These are phyloP conservation scores for Adansonia gregorii DNA, from an alignment of 441 rosid genomes.

Conservation along the genomic window DNA sequence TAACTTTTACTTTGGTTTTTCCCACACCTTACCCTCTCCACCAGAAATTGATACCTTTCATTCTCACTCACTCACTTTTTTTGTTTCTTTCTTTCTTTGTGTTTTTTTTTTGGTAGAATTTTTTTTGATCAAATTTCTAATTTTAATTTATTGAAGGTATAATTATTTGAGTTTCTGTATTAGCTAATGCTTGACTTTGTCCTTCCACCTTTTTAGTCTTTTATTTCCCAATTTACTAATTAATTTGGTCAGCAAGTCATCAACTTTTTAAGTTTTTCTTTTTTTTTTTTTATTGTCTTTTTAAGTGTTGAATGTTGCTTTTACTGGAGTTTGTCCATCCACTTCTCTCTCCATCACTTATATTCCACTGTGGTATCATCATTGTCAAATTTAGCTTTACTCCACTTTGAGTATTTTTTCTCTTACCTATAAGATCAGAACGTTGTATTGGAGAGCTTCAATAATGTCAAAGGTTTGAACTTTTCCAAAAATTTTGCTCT, in stretches of 20 bases:
- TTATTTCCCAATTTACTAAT: neutral
- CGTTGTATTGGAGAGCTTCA: slow-evolving; percentile 15
- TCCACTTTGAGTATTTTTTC: slow-evolving; percentile 29
- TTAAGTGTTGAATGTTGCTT: slow-evolving; percentile 22
- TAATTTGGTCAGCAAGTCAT: slow-evolving; percentile 35
- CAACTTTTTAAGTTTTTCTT: slow-evolving; percentile 14
- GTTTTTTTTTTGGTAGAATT: slow-evolving; percentile 1
- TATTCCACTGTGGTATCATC: slow-evolving; percentile 22
- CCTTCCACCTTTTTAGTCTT: slow-evolving; percentile 11
- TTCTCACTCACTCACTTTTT: neutral
- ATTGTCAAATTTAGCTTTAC: slow-evolving; percentile 40
- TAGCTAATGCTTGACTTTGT: slow-evolving; percentile 1
- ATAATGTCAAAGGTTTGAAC: slow-evolving; percentile 9
- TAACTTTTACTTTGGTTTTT: slow-evolving; percentile 32
- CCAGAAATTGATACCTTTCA: no score
- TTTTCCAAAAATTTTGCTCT: neutral
- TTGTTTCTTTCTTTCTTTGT: neutral
- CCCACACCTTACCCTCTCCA: slow-evolving; percentile 21
- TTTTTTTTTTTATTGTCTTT: slow-evolving; percentile 21
- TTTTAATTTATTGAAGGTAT: neutral
- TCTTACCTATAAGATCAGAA: slow-evolving; percentile 30
- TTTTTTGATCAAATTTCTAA: neutral
- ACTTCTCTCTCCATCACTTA: slow-evolving; percentile 28
- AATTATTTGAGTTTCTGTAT: neutral
- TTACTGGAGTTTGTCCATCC: slow-evolving; percentile 27